Evolutionary conservation across 495 filamentous ascomycete genomes (phyloP).

Genomic region (Hyaloscypha variabilis): DNA sequence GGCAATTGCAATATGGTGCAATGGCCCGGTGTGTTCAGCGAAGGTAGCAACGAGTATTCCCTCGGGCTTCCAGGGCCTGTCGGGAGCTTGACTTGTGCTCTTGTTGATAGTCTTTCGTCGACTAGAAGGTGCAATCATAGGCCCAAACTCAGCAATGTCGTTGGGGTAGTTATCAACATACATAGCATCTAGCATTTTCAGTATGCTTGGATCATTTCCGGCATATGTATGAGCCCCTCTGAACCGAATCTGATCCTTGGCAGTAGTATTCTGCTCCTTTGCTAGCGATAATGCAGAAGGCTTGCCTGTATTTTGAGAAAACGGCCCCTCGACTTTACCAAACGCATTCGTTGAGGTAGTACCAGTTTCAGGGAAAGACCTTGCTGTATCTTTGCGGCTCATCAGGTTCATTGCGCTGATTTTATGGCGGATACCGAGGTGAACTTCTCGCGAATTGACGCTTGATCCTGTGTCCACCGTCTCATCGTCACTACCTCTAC

Average conservation of each 20-base stretch:
- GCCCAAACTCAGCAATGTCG: constrained; percentile 78
- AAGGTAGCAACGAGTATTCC: constrained; percentile 85
- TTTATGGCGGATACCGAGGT: constrained; percentile 50
- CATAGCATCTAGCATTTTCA: constrained; percentile 84
- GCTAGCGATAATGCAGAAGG: constrained; percentile 27
- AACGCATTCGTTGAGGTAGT: constrained; percentile 81
- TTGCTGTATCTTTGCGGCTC: constrained; percentile 74
- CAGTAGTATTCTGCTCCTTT: constrained; percentile 16
- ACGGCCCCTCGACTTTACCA: constrained; percentile 79
- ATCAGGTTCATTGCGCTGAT: constrained; percentile 84
- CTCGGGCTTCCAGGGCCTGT: constrained; percentile 78
- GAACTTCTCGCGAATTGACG: constrained; percentile 27
- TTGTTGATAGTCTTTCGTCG: constrained; percentile 67
- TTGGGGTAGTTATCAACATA: constrained; percentile 90
- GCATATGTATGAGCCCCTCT: constrained; percentile 66
- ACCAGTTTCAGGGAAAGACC: constrained; percentile 80
- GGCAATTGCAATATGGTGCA: constrained; percentile 81
- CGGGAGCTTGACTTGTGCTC: constrained; percentile 42
- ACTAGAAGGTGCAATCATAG: constrained; percentile 71
- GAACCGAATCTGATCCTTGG: constrained; percentile 22
- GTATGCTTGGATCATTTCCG: constrained; percentile 86
- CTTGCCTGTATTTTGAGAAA: constrained; percentile 43
- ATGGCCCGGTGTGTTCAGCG: constrained; percentile 79
- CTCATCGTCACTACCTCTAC: constrained; percentile 36
- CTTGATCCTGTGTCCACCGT: constrained; percentile 36